Base-by-base conservation (phyloP, 1,139 yeast genomes). In the Yamadazyma conglobata region DNA sequence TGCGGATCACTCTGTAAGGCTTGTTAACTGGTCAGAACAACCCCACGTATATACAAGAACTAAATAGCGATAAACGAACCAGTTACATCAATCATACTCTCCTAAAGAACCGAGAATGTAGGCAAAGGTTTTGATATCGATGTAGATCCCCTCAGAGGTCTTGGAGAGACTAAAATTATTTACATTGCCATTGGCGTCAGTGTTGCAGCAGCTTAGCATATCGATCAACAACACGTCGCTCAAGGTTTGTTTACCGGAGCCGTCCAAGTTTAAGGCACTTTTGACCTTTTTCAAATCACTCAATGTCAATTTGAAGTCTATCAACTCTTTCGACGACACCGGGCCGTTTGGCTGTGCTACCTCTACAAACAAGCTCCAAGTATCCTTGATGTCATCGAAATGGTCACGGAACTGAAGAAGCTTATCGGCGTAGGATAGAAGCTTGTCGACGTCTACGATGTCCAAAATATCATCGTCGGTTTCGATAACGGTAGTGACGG, bases 41-140 rank as follows among this genome's bases (percentile, higher is more conserved):
- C n/a, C n/a, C n/a, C n/a, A n/a, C n/a, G n/a, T n/a, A n/a, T n/a
- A n/a, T n/a, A n/a, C n/a, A n/a, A n/a, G n/a, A n/a, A n/a, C n/a
- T n/a, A n/a, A n/a, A n/a, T n/a, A n/a, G n/a, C n/a, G n/a, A n/a
- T n/a, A n/a, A n/a, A n/a, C n/a, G n/a, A n/a, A n/a, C n/a, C n/a
- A n/a, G n/a, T 10, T 15, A 17, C 18, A 13, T 23, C 20, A 53
- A 20, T 52, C 58, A 9, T 55, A 47, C 39, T 67, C 72, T 2
- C 73, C 73, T 11, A 67, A 37, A 20, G 52, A 56, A 1, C 73
- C 73, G 24, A 67, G 40, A 4, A 67, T 58, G 38, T 58, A 68
- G 2, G 70, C 73, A 50, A 68, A 67, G 34, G 64, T 73, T 38
- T 64, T 66, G 30, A 67, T 57, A 5, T 46, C 42, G 5, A 67